Percentiles rank a stretch among this genome's conserved stretches.
Evolutionary conservation across 352 stramenopile genomes (phyloP).

Genomic region (Phytophthora lateralis): DNA sequence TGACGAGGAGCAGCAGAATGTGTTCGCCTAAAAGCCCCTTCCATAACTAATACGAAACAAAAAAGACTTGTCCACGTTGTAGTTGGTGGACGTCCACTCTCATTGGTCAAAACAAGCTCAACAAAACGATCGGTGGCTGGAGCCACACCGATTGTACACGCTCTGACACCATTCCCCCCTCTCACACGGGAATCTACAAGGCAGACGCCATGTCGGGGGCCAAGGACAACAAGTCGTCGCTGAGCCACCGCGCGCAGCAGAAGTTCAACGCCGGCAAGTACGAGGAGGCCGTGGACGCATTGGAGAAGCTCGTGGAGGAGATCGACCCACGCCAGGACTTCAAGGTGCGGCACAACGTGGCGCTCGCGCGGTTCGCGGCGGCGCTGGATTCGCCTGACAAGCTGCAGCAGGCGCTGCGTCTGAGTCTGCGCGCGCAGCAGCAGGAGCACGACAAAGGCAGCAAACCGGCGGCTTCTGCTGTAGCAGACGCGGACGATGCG

Average conservation of each 20-base stretch:
- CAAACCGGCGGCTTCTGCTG: constrained; percentile 11
- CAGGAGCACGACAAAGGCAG: constrained; percentile 52
- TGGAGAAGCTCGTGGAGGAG: constrained; percentile 86
- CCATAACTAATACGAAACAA: not conserved
- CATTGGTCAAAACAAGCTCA: no score
- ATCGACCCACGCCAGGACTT: constrained; percentile 75
- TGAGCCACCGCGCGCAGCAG: constrained; percentile 85
- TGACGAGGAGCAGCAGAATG: constrained; percentile 92
- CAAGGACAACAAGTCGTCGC: constrained; percentile 89
- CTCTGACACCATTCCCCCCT: not conserved
- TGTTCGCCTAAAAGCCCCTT: constrained; percentile 60
- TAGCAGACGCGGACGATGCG: constrained; percentile 29
- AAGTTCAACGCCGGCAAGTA: constrained; percentile 91
- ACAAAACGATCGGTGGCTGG: no score
- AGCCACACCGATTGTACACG: no score
- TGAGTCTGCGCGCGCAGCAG: constrained; percentile 67
- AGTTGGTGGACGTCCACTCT: not conserved
- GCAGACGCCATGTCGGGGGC: constrained; percentile 57
- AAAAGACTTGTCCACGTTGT: not conserved
- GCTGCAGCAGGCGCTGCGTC: constrained; percentile 77
- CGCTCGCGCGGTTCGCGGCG: constrained; percentile 71
- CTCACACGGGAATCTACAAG: not conserved
- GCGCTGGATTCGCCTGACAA: constrained; percentile 66
- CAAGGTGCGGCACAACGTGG: constrained; percentile 88
- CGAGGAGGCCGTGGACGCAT: constrained; percentile 80